Base-by-base conservation (phyloP, 805 yeast genomes). In the Yamadazyma akitaensis region DNA sequence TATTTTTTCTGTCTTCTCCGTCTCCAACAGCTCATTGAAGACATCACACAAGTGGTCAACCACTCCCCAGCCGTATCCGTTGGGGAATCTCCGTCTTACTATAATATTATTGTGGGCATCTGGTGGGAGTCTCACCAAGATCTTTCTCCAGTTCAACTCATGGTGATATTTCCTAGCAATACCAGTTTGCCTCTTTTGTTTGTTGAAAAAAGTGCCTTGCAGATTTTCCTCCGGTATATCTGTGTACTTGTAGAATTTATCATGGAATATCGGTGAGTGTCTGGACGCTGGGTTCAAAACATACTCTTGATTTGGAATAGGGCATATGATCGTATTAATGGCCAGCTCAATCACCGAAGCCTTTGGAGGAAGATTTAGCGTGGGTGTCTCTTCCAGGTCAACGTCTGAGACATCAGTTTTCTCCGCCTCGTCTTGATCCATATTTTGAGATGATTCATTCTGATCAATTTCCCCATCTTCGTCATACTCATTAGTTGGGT, bases 61-160 rank as follows among this genome's bases (percentile, higher is more conserved):
- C 9, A 72, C 75, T 1, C 75, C 75, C 77, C 77, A 72, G 9
- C 77, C 77, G 50, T 67, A 72, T 1, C 74, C 76, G 54, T 72
- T 72, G 21, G 72, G 59, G 54, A 72, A 72, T 30, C 74, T 50
- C 43, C 77, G 58, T 40, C 77, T 51, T 12, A 72, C 77, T 3
- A 70, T 59, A 6, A 72, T 72, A 49, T 72, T 72, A 51, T 71
- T 72, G 53, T 72, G 77, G 2, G 77, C 75, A 55, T 72, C 77
- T 1, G 76, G 75, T 0, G 75, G 76, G 17, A 72, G 57, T 43
- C 62, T 60, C 2, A 72, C 76, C 50, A 72, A 57, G 12, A 72
- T 68, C 50, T 72, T 72, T n/a, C 77, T 60, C 77, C 77, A 72
- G 40, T 57, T 64, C 49, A 72, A 55, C 9, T 60, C 60, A 8